Evolutionary conservation across 495 filamentous ascomycete genomes (phyloP), one percentile per base, ranked within the genome.

Genomic region (Penicillium dipodomyicola): DNA sequence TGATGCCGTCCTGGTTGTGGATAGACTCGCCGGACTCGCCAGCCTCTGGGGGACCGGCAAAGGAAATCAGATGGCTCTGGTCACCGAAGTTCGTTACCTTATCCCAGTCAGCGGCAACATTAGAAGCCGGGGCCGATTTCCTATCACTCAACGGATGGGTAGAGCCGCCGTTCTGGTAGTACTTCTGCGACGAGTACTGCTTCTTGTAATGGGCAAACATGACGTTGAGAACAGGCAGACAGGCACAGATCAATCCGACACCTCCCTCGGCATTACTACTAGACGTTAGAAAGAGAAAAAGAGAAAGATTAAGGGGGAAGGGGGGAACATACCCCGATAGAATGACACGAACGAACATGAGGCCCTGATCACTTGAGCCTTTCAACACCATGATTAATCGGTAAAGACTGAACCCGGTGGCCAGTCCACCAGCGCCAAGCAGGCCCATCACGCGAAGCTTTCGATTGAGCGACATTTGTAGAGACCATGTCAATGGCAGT

Each of bases 201-300:
- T 59, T 67, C 52, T 60, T 60, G 46, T 71, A 59, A 43, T 70
- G 64, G 33, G 57, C 51, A 42, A 72, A 55, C 14, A 76, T 47
- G 52, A 75, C 72, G 57, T 77, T 78, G 33, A 77, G 49, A 4
- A 71, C 62, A 0, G 77, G 77, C 3, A 79, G 67, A 59, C 77
- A 78, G 29, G 76, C 76, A 49, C 76, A 78, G 52, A 80, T 77
- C n/a, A 80, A 50, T 15, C 75, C 77, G 37, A 80, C 62, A 30
- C 72, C 73, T 37, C 71, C 73, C 63, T 80, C 77, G 49, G 76
- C 77, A 40, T 77, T 77, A 12, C 76, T 79, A 47, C 22, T 15
- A 1, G n/a, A 3, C 8, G 39, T 66, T 40, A 62, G 50, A 35
- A 12, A 33, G 25, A 37, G 27, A 17, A 30, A 30, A 7, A 6